phyloP scores from a whole-genome alignment of 2,329 filamentous ascomycete genomes.

The Rhynchosporium secalis region DNA sequence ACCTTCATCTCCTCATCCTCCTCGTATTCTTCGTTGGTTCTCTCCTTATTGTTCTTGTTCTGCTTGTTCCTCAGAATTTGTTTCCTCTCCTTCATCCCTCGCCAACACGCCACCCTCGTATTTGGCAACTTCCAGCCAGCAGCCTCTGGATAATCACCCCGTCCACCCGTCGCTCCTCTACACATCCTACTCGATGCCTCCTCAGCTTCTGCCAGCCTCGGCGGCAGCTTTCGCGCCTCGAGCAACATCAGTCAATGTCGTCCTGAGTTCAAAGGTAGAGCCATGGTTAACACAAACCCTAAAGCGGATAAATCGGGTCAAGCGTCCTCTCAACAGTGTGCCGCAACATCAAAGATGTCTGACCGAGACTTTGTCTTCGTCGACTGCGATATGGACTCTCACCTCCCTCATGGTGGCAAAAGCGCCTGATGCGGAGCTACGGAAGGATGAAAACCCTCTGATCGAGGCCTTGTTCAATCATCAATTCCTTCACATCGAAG shows the following conservation, averaged over 20 bases:
- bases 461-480: conserved; percentile 90
- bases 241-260: conserved; percentile 87
- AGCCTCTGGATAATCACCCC: conserved; percentile 14
- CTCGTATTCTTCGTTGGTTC: conserved; percentile 43
- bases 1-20: conserved; percentile 26
- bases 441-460: conserved; percentile 77
- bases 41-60: conserved; percentile 28
- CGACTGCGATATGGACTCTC: conserved; percentile 91
- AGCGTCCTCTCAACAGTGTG: conserved; percentile 95
- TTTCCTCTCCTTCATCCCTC: conserved; percentile 23
- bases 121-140: conserved; percentile 26
- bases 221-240: conserved; percentile 94
- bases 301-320: conserved; percentile 94
- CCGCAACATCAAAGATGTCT: conserved; percentile 94
- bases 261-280: conserved; percentile 87
- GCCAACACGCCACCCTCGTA: conserved; percentile 23
- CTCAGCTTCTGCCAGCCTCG: conserved; percentile 89
- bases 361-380: conserved; percentile 86
- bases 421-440: conserved; percentile 80
- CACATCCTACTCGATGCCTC: conserved; percentile 64
- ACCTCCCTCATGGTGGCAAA: conserved; percentile 92
- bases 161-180: background rate
- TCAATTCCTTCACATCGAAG: conserved; percentile 89
- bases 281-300: conserved; percentile 95
- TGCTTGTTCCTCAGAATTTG: conserved; percentile 15